Percentiles rank a stretch among this genome's conserved stretches.
Conservation (phyloP, 2,329 filamentous ascomycete genomes). For the Immersiporthe knoxdaviesiana region DNA sequence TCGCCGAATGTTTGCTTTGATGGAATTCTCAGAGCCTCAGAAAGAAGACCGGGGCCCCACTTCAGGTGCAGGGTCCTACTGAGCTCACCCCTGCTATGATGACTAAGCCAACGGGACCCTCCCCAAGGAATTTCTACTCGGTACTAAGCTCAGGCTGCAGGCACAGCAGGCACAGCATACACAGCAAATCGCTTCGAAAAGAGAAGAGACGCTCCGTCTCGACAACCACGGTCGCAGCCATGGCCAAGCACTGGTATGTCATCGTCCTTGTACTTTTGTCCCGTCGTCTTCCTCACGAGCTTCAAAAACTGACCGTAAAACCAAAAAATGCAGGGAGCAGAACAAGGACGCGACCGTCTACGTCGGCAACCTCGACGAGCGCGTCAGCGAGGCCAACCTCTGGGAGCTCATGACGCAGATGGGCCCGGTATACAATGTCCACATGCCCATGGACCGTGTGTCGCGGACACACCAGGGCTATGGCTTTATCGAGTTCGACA, state of each 20-base stretch:
- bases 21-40: slow-evolving; percentile 26
- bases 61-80: background rate
- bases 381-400: slow-evolving; percentile 84
- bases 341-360: slow-evolving; percentile 98
- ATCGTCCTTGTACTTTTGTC: background rate
- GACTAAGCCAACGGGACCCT: slow-evolving; percentile 2
- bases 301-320: background rate
- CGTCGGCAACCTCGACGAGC: slow-evolving; percentile 97
- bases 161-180: background rate
- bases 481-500: slow-evolving; percentile 98
- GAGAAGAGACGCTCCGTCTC: background rate
- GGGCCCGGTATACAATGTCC: slow-evolving; percentile 95
- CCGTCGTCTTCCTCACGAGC: background rate
- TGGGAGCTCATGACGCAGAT: slow-evolving; percentile 99
- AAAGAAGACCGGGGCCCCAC: background rate
- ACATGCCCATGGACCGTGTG: slow-evolving; percentile 96
- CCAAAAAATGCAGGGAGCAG: slow-evolving; percentile 71
- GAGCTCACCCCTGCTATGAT: slow-evolving; percentile 1
- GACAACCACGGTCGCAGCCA: slow-evolving; percentile 25
- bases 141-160: background rate
- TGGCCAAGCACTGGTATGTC: slow-evolving; percentile 40
- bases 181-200: too few relatives aligned
- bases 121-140: background rate
- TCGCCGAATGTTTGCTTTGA: slow-evolving; percentile 6
- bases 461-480: slow-evolving; percentile 97